phyloP scores from a whole-genome alignment of 179 eudicot genomes.

The Spinacia oleracea region DNA sequence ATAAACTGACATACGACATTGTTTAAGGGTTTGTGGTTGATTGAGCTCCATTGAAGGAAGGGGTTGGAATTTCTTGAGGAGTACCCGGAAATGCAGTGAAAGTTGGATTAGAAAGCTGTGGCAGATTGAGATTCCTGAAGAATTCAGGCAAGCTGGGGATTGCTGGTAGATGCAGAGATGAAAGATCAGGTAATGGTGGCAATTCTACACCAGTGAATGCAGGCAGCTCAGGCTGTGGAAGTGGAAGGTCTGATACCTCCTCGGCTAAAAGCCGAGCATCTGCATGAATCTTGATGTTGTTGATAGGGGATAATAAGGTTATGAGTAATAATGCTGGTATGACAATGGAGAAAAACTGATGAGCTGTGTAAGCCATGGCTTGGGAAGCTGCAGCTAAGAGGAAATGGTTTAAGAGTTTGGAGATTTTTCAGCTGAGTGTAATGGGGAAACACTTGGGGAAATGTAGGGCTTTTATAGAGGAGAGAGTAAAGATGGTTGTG shows the following conservation, averaged over 20 bases:
- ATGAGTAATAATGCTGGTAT: conserved; percentile 7
- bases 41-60: neutral
- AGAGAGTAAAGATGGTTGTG: neutral
- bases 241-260: conserved; percentile 7
- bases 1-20: no score
- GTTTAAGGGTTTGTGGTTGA: conserved; percentile 20
- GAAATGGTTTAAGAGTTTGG: neutral
- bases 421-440: neutral
- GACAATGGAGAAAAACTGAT: conserved; percentile 1
- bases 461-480: conserved; percentile 20
- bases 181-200: conserved; percentile 25
- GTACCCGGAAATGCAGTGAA: conserved; percentile 7
- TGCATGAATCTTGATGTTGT: conserved; percentile 7
- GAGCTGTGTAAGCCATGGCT: conserved; percentile 21
- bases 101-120: conserved; percentile 4
- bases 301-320: neutral
- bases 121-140: conserved; percentile 11
- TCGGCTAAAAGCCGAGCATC: conserved; percentile 18
- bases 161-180: conserved; percentile 20
- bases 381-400: neutral
- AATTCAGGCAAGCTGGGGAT: conserved; percentile 4
- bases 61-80: conserved; percentile 7
- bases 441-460: neutral
- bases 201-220: conserved; percentile 10
- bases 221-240: conserved; percentile 22